These are phyloP conservation scores for Ceratocystis diversiconidia DNA, from an alignment of 2,329 filamentous ascomycete species.

Conservation along the genomic window DNA sequence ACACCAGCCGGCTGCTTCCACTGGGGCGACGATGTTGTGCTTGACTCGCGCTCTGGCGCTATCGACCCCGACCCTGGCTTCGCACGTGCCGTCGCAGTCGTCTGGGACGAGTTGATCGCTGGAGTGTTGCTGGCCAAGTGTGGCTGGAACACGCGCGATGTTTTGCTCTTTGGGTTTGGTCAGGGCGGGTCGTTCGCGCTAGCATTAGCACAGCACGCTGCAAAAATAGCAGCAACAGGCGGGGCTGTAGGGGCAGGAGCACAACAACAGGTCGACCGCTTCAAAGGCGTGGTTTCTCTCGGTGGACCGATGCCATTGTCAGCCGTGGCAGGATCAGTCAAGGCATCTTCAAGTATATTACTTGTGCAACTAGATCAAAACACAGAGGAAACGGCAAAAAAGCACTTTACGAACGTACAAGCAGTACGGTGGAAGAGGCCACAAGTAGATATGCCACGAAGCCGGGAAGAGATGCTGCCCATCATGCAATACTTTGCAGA, in stretches of 20 bases:
- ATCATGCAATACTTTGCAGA: constrained; percentile 74
- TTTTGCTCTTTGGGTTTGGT: constrained; percentile 52
- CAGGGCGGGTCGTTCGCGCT: constrained; percentile 52
- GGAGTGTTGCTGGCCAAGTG: constrained; percentile 39
- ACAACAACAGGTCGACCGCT: constrained; percentile 20
- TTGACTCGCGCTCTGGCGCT: constrained; percentile 36
- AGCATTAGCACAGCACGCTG: constrained; percentile 32
- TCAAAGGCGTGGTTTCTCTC: constrained; percentile 47
- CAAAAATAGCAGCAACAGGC: constrained; percentile 9
- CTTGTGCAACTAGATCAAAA: constrained; percentile 47
- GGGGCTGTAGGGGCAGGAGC: no score
- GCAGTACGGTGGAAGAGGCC: constrained; percentile 53
- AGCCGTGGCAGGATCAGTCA: constrained; percentile 35
- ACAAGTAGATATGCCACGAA: constrained; percentile 71
- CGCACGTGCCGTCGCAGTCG: constrained; percentile 30
- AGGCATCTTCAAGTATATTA: constrained; percentile 49
- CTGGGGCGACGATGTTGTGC: constrained; percentile 52
- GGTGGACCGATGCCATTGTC: constrained; percentile 44
- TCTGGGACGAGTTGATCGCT: constrained; percentile 38
- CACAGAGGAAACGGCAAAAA: constrained; percentile 48
- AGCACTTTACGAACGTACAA: constrained; percentile 51
- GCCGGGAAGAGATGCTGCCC: constrained; percentile 72
- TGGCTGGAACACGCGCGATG: constrained; percentile 45
- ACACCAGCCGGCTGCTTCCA: constrained; percentile 32
- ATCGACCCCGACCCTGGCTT: constrained; percentile 52